Conservation (phyloP, 176 grass and related monocot genomes). For the Elymus sibiricus region DNA sequence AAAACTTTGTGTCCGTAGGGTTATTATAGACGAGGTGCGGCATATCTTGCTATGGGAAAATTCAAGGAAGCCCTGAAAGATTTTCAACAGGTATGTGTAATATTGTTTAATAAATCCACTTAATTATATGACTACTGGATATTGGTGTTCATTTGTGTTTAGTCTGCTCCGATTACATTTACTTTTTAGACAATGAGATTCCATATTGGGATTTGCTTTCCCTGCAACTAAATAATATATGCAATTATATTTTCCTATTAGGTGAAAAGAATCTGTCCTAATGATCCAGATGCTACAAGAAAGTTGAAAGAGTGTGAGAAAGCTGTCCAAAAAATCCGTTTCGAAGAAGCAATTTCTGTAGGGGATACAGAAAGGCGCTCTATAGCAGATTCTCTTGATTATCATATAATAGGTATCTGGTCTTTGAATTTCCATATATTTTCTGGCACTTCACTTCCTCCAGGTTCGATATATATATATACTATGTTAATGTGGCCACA, state of each 20-base stretch:
- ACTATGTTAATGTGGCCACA: not conserved
- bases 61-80: slow-evolving; percentile 96
- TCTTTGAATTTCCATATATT: slow-evolving; percentile 3
- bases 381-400: slow-evolving; percentile 73
- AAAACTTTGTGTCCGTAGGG: slow-evolving; percentile 37
- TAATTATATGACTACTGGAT: not conserved
- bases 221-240: not conserved
- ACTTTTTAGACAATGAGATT: not conserved
- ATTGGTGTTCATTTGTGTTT: not conserved
- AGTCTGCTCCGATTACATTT: not conserved
- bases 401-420: slow-evolving; percentile 56
- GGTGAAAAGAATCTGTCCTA: slow-evolving; percentile 86
- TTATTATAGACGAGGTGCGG: slow-evolving; percentile 81
- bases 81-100: slow-evolving; percentile 72
- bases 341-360: slow-evolving; percentile 86
- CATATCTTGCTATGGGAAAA: slow-evolving; percentile 95
- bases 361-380: slow-evolving; percentile 38
- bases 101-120: not conserved
- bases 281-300: slow-evolving; percentile 82
- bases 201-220: not conserved
- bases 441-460: not conserved
- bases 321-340: slow-evolving; percentile 85
- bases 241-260: slow-evolving; percentile 24
- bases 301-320: slow-evolving; percentile 97
- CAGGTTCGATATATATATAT: not conserved